phyloP scores from a whole-genome alignment of 306 rosid genomes.

The Senna tora region DNA sequence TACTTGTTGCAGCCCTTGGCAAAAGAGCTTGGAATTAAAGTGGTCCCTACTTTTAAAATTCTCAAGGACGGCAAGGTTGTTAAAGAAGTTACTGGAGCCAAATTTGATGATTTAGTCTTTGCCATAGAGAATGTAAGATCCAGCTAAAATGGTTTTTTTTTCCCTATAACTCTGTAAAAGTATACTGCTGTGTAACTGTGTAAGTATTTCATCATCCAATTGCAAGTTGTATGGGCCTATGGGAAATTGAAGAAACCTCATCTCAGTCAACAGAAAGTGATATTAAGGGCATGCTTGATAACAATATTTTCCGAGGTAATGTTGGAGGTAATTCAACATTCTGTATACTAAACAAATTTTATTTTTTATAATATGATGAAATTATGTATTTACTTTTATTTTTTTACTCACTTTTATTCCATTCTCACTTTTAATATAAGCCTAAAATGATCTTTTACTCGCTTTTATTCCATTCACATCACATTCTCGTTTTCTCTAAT shows the following conservation, averaged over 20 bases:
- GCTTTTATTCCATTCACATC: too few species aligned
- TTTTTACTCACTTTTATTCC: too few species aligned
- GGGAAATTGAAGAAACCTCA: constrained; percentile 39
- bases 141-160: constrained; percentile 39
- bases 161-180: constrained; percentile 21
- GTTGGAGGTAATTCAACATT: too few species aligned
- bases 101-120: constrained; percentile 75
- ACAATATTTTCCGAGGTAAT: too few species aligned
- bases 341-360: too few species aligned
- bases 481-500: too few species aligned
- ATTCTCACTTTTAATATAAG: too few species aligned
- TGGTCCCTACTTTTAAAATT: constrained; percentile 96
- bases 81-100: constrained; percentile 91
- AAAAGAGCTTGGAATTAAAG: constrained; percentile 96
- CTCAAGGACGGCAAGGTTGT: constrained; percentile 78
- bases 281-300: too few species aligned
- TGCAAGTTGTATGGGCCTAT: constrained; percentile 33
- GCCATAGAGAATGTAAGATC: constrained; percentile 81
- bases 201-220: constrained; percentile 44
- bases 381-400: too few species aligned
- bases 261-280: too few species aligned
- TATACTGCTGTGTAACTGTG: constrained; percentile 34
- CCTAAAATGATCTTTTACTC: too few species aligned
- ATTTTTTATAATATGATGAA: too few species aligned
- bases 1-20: constrained; percentile 75